Evolutionary conservation across 371 early-diverging fungal genomes (phyloP).

Genomic region (Mortierella sp.): DNA sequence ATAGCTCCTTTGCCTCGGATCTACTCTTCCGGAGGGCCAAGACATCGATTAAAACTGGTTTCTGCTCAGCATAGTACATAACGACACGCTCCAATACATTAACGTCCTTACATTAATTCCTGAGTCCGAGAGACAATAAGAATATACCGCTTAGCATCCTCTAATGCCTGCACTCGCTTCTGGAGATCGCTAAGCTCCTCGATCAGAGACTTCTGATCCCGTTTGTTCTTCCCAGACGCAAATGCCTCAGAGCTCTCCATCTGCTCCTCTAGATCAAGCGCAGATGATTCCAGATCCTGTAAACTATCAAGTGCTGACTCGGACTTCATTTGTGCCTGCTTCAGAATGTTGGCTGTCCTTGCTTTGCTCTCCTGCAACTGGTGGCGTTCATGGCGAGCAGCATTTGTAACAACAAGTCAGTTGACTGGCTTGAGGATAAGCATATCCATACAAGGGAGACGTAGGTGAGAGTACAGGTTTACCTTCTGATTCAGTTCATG

Average conservation of each 20-base stretch:
- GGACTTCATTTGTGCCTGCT: constrained; percentile 27
- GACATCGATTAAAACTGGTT: no score
- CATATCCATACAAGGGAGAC: no score
- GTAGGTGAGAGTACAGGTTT: not conserved
- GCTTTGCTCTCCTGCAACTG: constrained; percentile 42
- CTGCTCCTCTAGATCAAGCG: constrained; percentile 44
- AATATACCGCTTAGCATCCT: constrained; percentile 48
- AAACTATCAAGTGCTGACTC: constrained; percentile 19
- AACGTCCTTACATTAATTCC: constrained; percentile 31
- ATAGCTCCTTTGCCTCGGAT: constrained; percentile 19
- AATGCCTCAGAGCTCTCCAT: constrained; percentile 43
- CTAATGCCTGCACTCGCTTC: constrained; percentile 38
- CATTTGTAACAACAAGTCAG: no score
- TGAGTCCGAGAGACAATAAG: constrained; percentile 31
- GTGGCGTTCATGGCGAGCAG: no score
- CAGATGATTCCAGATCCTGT: constrained; percentile 30
- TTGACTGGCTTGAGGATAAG: no score
- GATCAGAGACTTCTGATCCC: constrained; percentile 37
- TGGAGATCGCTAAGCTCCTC: constrained; percentile 41
- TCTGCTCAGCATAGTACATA: no score
- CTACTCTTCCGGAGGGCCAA: constrained; percentile 3
- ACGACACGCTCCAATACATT: not conserved
- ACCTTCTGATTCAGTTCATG: constrained; percentile 26
- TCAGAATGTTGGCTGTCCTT: constrained; percentile 22
- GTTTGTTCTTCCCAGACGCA: constrained; percentile 30